Base-by-base conservation (phyloP, 805 yeast species). In the Saccharomycopsis sp. region DNA sequence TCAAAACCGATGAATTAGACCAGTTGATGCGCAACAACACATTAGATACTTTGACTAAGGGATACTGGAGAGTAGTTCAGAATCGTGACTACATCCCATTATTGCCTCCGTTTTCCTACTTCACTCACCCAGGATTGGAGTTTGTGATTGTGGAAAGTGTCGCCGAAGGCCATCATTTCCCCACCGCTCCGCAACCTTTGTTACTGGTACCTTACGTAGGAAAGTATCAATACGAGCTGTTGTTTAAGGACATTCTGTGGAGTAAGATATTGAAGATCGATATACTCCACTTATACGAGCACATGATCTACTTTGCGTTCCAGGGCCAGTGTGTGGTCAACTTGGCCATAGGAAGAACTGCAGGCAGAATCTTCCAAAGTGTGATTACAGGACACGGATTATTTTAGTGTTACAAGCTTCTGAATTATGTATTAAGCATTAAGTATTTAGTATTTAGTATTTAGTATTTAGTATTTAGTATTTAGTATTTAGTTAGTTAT, bases 401-500 rank as follows among this genome's bases (percentile, higher is more conserved):
- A 29, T 29, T 29, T 29, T 29, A 29, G 12, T n/a, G n/a, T n/a
- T n/a, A n/a, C n/a, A n/a, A n/a, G n/a, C n/a, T n/a, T n/a, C n/a
- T n/a, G n/a, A n/a, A n/a, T n/a, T n/a, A n/a, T n/a, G n/a, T n/a
- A n/a, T n/a, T n/a, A 89, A 68, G 97, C 97, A 1, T n/a, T n/a
- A n/a, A n/a, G n/a, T n/a, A n/a, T n/a, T n/a, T n/a, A n/a, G n/a
- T n/a, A n/a, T n/a, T n/a, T n/a, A n/a, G n/a, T n/a, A n/a, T n/a
- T n/a, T n/a, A n/a, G n/a, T n/a, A n/a, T n/a, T n/a, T n/a, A n/a
- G n/a, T n/a, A n/a, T n/a, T n/a, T n/a, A n/a, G n/a, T n/a, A 75
- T 87, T 3, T 75, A 91, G 56, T 97, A 91, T 72, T 78, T 91
- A 64, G 70, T 86, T 20, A 75, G 91, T n/a, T n/a, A n/a, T n/a